These are phyloP conservation scores for Entamoeba moshkovskii DNA, from an alignment of 208 protist genomes.

Conservation along the genomic window DNA sequence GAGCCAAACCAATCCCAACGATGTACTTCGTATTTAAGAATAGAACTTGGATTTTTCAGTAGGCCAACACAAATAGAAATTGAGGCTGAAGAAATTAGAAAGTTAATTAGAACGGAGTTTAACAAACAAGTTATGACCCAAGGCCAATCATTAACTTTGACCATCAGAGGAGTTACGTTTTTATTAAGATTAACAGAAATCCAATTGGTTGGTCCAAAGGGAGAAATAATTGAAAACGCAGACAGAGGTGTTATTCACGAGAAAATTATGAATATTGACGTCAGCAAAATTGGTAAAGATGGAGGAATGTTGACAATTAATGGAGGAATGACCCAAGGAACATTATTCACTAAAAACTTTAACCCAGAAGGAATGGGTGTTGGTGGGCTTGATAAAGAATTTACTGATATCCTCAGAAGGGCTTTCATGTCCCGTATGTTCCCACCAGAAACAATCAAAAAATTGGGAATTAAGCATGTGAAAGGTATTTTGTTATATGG, in stretches of 20 bases:
- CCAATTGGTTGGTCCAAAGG: neutral
- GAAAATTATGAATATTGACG: neutral
- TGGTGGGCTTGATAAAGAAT: conserved; percentile 17
- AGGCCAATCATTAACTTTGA: neutral
- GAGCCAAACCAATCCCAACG: neutral
- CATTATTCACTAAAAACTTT: neutral
- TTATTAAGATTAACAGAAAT: neutral
- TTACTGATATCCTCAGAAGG: conserved; percentile 15
- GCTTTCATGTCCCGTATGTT: conserved; percentile 19
- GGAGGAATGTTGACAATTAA: neutral
- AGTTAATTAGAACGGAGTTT: neutral
- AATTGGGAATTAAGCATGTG: neutral
- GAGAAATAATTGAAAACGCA: neutral
- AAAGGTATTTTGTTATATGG: conserved; percentile 26
- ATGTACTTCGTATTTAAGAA: neutral
- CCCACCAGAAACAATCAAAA: conserved; percentile 1
- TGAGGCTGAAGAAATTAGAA: neutral
- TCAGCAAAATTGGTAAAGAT: neutral
- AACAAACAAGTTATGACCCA: neutral
- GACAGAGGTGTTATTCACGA: neutral
- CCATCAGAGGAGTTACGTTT: neutral
- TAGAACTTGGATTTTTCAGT: neutral
- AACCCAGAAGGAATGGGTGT: conserved; percentile 8
- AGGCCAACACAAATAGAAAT: neutral
- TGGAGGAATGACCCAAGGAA: neutral